A percentile compares a stretch with the other conserved stretches of the same genome.
Evolutionary conservation across 2,329 filamentous ascomycete species (phyloP).

Genomic region (Corniculantispora saksenae): DNA sequence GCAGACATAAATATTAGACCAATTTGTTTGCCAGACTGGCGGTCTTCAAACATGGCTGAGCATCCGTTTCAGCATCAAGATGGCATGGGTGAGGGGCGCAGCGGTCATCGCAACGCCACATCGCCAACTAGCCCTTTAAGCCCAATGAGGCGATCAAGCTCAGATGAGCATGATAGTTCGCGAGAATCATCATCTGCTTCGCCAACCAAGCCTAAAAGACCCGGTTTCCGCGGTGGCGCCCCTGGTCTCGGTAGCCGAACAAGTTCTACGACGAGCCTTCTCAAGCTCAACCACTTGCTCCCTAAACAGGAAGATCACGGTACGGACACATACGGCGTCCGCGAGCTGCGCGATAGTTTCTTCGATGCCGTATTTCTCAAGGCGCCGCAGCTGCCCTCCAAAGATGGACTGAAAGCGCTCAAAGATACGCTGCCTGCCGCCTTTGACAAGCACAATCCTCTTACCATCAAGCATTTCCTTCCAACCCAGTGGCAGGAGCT

Average conservation of each 20-base stretch:
- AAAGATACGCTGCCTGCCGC: slow-evolving; percentile 47
- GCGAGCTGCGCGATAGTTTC: slow-evolving; percentile 47
- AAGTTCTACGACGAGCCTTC: slow-evolving; percentile 33
- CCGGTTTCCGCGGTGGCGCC: background rate
- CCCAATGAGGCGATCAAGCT: background rate
- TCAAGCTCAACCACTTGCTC: slow-evolving; percentile 37
- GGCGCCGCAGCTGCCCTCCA: slow-evolving; percentile 38
- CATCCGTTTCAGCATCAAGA: background rate
- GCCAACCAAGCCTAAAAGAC: background rate
- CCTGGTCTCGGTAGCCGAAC: slow-evolving; percentile 24
- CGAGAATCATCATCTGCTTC: slow-evolving; percentile 1
- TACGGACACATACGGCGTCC: slow-evolving; percentile 44
- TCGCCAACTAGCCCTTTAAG: background rate
- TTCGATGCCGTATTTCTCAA: slow-evolving; percentile 51
- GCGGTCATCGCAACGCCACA: background rate
- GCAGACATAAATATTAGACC: background rate
- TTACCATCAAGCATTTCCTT: slow-evolving; percentile 49
- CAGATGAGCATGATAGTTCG: background rate
- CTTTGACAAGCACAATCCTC: slow-evolving; percentile 48
- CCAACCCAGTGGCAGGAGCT: slow-evolving; percentile 49
- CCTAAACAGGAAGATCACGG: slow-evolving; percentile 36
- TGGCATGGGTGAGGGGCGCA: background rate
- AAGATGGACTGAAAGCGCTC: slow-evolving; percentile 40
- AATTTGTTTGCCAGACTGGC: background rate
- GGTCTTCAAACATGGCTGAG: background rate